Percentiles rank a stretch among this genome's conserved stretches.
These are phyloP conservation scores for Clitocybe nebularis DNA, from an alignment of 1,284 basidiomycete genomes.

Conservation along the genomic window DNA sequence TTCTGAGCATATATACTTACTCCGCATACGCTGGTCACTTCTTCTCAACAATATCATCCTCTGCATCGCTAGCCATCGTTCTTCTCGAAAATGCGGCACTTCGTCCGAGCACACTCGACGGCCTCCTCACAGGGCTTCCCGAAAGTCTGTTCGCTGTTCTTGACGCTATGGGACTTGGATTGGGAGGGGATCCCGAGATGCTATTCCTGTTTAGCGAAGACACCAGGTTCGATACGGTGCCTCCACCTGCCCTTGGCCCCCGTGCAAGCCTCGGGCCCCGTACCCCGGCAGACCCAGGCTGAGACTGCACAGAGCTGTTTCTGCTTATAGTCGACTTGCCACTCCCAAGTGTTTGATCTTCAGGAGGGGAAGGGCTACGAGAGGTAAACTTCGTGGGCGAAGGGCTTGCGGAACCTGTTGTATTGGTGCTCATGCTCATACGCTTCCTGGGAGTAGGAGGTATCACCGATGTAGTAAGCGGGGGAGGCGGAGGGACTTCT, in stretches of 20 bases:
- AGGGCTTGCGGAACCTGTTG: slow-evolving; percentile 26
- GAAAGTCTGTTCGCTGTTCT: slow-evolving; percentile 40
- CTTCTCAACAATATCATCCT: slow-evolving; percentile 60
- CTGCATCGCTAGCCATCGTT: slow-evolving; percentile 78
- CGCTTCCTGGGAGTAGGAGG: slow-evolving; percentile 45
- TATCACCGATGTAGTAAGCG: slow-evolving; percentile 37
- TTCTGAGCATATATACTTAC: not conserved
- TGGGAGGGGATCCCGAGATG: slow-evolving; percentile 29
- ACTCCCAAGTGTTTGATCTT: slow-evolving; percentile 21
- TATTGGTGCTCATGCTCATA: slow-evolving; percentile 25
- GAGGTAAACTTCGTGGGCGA: slow-evolving; percentile 32
- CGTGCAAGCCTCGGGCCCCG: slow-evolving; percentile 45
- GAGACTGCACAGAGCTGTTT: slow-evolving; percentile 31
- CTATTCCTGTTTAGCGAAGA: slow-evolving; percentile 52
- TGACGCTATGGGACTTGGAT: slow-evolving; percentile 29
- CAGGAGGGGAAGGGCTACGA: slow-evolving; percentile 35
- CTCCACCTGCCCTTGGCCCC: slow-evolving; percentile 46
- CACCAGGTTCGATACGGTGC: slow-evolving; percentile 51
- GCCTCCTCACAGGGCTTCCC: slow-evolving; percentile 38
- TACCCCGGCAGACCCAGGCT: slow-evolving; percentile 30
- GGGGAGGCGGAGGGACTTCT: slow-evolving; percentile 26
- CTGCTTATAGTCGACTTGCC: slow-evolving; percentile 30
- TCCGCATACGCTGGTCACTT: slow-evolving; percentile 20
- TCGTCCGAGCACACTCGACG: slow-evolving; percentile 43
- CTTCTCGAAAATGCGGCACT: slow-evolving; percentile 61